These are phyloP conservation scores for Amphicarpaea edgeworthii DNA, from an alignment of 306 rosid species.

Conservation along the genomic window DNA sequence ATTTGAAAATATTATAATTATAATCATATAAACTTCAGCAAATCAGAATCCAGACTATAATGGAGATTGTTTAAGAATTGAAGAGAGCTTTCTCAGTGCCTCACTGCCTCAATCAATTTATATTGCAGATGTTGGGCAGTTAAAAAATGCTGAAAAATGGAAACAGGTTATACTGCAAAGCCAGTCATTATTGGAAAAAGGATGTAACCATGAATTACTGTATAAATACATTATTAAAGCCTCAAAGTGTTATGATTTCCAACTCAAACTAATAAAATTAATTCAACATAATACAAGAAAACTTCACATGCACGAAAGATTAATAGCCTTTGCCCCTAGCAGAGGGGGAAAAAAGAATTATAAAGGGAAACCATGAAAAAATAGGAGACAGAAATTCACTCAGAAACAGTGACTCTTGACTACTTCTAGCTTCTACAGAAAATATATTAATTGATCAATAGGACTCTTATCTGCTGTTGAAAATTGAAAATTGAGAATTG, in stretches of 20 bases:
- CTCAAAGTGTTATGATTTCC: conserved; percentile 47
- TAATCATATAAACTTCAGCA: not conserved
- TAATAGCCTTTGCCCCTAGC: conserved; percentile 37
- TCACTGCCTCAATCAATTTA: not conserved
- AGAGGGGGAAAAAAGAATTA: conserved; percentile 42
- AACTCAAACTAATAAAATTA: conserved; percentile 48
- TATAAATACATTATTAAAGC: conserved; percentile 44
- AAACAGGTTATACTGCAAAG: conserved; percentile 13
- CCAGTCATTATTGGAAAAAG: conserved; percentile 11
- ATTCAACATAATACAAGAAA: conserved; percentile 45
- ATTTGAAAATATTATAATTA: not conserved
- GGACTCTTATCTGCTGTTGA: conserved; percentile 44
- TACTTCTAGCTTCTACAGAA: conserved; percentile 50
- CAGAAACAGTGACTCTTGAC: conserved; percentile 43
- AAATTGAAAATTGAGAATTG: conserved; percentile 26
- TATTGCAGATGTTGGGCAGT: not conserved
- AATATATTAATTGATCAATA: conserved; percentile 47
- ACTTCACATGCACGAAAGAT: conserved; percentile 47
- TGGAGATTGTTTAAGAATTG: not conserved
- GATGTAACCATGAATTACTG: conserved; percentile 28
- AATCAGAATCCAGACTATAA: conserved; percentile 6
- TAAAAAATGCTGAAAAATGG: not conserved
- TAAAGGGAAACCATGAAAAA: conserved; percentile 37
- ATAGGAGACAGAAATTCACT: conserved; percentile 34
- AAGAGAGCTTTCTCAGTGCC: conserved; percentile 2